phyloP scores from a whole-genome alignment of 495 filamentous ascomycete species.

The Neurospora sp. region DNA sequence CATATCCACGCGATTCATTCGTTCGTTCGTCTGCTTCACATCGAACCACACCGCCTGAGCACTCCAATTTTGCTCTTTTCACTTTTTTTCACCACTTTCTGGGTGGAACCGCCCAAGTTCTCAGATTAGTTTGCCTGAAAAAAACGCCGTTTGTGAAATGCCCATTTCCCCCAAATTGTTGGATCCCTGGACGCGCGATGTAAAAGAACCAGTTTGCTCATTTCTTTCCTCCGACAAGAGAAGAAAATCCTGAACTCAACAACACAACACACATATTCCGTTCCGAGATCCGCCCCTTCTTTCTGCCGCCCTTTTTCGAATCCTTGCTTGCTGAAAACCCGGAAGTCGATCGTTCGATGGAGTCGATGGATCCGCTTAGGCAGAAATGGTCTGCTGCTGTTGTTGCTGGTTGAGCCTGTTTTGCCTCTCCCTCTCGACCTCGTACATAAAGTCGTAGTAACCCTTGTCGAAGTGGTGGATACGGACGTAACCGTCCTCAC shows the following conservation, averaged over 20 bases:
- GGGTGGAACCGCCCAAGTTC: not conserved
- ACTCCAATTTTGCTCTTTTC: not conserved
- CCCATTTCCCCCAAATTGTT: not conserved
- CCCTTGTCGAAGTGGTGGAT: slow-evolving; percentile 97
- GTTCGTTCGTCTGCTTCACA: not conserved
- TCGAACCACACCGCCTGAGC: not conserved
- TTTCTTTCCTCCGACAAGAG: not conserved
- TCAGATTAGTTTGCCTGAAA: not conserved
- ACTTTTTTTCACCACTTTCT: not conserved
- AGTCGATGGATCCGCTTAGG: not conserved
- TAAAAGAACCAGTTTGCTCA: not conserved
- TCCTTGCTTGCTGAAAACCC: not conserved
- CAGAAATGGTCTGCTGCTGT: not conserved
- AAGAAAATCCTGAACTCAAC: not conserved
- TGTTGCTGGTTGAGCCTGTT: slow-evolving; percentile 12
- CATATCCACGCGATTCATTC: not conserved
- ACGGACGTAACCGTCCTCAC: slow-evolving; percentile 97
- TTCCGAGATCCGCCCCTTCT: not conserved
- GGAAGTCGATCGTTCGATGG: too few species aligned
- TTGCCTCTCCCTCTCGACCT: slow-evolving; percentile 69
- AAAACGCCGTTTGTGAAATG: not conserved
- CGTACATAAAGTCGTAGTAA: slow-evolving; percentile 98
- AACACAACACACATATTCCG: not conserved
- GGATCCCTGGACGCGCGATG: not conserved
- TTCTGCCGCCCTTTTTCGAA: not conserved